Evolutionary conservation across 164 flowering plant genomes (phyloP), one percentile per base, ranked within the genome.

Genomic region (Vitis riparia): DNA sequence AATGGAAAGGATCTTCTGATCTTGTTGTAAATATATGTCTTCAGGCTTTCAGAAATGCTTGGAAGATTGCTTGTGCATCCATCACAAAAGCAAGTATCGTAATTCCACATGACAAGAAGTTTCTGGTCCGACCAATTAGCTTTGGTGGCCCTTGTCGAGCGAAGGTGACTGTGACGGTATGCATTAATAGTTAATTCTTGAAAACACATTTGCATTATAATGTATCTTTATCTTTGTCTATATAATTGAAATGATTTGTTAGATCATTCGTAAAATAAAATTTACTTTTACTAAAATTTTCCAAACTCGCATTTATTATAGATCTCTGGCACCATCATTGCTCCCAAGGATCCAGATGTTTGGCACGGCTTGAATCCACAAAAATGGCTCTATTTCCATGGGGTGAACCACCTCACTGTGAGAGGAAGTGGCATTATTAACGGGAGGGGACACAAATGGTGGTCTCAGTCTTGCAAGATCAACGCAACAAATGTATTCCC

Each of bases 401-500:
- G 82, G 51, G 76, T 96, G 76, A 84, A 87, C 59, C 81, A 87
- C 71, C 87, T 96, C 48, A 81, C 80, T 5, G 68, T 96, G 3
- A 86, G 86, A 70, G 97, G 98, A 9, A 87, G 88, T 61, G 97
- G 97, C 16, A 78, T 69, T 16, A 80, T 96, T 63, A 78, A 91
- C 70, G 99, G 99, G 15, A 91, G 77, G 94, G 99, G 99, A 72
- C 74, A 78, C 63, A 68, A 85, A 82, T 96, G 99, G 99, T 96
- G 99, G 99, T 81, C 77, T 37, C 76, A 71, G 48, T 95, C 97
- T 51, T 96, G 99, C 89, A 96, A 96, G 84, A 78, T 44, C 59
- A 88, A 91, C 70, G 17, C 15, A 37, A 76, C 86, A 50, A 87
- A 85, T 71, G 99, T 96, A 86, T 44, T 68, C 12, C 44, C 56